Evolutionary conservation across 352 stramenopile species (phyloP).

Genomic region (Phytophthora chlamydospora): DNA sequence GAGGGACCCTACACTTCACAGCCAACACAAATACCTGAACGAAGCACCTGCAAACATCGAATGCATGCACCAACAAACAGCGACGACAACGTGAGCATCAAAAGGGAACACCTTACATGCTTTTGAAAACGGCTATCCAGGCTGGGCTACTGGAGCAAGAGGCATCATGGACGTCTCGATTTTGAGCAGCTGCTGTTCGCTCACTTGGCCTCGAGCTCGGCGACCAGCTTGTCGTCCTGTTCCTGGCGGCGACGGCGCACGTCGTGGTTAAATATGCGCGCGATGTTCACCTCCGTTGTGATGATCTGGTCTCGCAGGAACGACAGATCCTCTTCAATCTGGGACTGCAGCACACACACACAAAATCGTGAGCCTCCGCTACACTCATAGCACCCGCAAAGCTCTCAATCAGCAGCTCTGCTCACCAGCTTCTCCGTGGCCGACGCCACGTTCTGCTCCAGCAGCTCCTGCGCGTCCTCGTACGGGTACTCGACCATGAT

Average conservation of each 20-base stretch:
- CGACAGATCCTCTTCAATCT: slow-evolving; percentile 91
- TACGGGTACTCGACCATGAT: slow-evolving; percentile 98
- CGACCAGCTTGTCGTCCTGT: slow-evolving; percentile 68
- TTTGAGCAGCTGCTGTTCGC: background rate
- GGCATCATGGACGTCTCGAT: background rate
- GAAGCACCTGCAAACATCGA: background rate
- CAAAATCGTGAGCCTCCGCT: slow-evolving; percentile 3
- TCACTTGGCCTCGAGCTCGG: slow-evolving; percentile 73
- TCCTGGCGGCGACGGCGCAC: slow-evolving; percentile 87
- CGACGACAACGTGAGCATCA: slow-evolving; percentile 8
- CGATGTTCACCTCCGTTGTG: slow-evolving; percentile 97
- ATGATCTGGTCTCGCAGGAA: slow-evolving; percentile 98
- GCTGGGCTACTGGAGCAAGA: slow-evolving; percentile 22
- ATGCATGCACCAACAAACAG: no score
- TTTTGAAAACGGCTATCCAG: slow-evolving; percentile 22
- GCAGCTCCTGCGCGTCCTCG: slow-evolving; percentile 93
- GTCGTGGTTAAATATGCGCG: slow-evolving; percentile 98
- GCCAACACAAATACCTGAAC: background rate
- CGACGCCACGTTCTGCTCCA: slow-evolving; percentile 76
- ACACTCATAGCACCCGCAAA: background rate
- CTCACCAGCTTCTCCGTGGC: slow-evolving; percentile 77
- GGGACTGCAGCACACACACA: slow-evolving; percentile 38
- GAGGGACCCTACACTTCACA: slow-evolving; percentile 1
- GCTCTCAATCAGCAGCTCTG: background rate
- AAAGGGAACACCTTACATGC: slow-evolving; percentile 20